Conservation (phyloP, 306 rosid species). For the Spatholobus suberectus region DNA sequence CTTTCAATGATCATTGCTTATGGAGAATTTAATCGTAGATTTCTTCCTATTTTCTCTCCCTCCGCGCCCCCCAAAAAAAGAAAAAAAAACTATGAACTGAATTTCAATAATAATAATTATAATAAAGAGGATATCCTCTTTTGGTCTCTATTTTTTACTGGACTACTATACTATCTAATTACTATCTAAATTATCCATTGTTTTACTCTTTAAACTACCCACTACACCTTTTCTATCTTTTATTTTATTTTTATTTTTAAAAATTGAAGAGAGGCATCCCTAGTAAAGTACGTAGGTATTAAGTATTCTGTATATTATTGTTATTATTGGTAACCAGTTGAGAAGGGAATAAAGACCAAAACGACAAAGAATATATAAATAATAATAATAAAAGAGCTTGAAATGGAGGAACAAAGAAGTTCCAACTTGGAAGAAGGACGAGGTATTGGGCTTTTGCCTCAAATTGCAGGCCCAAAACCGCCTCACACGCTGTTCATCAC, state of each 20-base stretch:
- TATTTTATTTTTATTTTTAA: too few relatives aligned
- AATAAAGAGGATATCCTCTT: too few relatives aligned
- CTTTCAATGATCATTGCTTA: not conserved
- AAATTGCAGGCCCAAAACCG: conserved; percentile 34
- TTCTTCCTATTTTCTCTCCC: not conserved
- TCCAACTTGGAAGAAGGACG: too few relatives aligned
- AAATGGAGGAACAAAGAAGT: not conserved
- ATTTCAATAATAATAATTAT: too few relatives aligned
- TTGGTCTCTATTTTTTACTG: too few relatives aligned
- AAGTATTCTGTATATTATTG: not conserved
- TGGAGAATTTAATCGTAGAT: not conserved
- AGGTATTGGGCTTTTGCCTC: not conserved
- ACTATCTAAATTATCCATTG: too few relatives aligned
- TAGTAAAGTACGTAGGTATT: not conserved
- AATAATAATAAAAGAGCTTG: not conserved
- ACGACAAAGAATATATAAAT: not conserved
- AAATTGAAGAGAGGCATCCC: too few relatives aligned
- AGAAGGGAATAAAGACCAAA: not conserved
- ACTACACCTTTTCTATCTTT: too few relatives aligned
- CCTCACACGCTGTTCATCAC: not conserved
- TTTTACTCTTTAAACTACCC: too few relatives aligned
- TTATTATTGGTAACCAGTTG: not conserved
- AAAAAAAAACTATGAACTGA: not conserved
- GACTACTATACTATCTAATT: too few relatives aligned
- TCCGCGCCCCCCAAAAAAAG: not conserved